Conservation (phyloP, 768 basidiomycete genomes). For the Harrya chromipes region DNA sequence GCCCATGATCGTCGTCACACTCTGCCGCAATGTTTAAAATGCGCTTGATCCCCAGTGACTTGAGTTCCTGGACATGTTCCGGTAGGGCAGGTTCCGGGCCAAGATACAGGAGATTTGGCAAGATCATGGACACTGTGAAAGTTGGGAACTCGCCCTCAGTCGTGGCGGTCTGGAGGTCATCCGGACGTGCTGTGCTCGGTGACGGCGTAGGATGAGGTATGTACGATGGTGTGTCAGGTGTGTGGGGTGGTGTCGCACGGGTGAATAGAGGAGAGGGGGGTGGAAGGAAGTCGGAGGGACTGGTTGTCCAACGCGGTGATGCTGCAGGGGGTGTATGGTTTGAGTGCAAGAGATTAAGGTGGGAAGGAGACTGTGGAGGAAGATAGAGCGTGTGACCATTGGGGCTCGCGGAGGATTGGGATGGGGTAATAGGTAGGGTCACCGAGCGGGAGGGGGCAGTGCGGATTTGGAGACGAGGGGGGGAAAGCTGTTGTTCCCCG, state of each 20-base stretch:
- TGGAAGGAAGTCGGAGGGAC: slow-evolving; percentile 39
- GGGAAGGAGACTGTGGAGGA: slow-evolving; percentile 52
- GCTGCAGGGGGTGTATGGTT: slow-evolving; percentile 55
- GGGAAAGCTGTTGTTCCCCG: slow-evolving; percentile 37
- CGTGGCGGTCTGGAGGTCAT: slow-evolving; percentile 28
- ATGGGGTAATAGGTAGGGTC: slow-evolving; percentile 50
- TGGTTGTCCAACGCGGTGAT: slow-evolving; percentile 39
- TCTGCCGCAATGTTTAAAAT: slow-evolving; percentile 92
- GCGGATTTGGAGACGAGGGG: slow-evolving; percentile 60
- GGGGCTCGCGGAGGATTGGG: slow-evolving; percentile 18
- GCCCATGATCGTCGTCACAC: slow-evolving; percentile 80
- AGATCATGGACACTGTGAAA: slow-evolving; percentile 86
- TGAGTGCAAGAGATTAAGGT: slow-evolving; percentile 57
- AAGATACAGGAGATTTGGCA: slow-evolving; percentile 87
- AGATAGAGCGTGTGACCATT: slow-evolving; percentile 21
- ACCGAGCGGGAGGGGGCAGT: slow-evolving; percentile 56
- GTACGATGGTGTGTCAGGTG: slow-evolving; percentile 38
- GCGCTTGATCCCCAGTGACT: slow-evolving; percentile 73
- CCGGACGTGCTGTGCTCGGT: slow-evolving; percentile 63
- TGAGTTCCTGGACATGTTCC: slow-evolving; percentile 74
- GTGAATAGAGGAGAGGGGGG: slow-evolving; percentile 25
- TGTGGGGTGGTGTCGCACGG: slow-evolving; percentile 36
- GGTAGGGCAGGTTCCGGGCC: slow-evolving; percentile 80
- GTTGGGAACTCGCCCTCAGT: slow-evolving; percentile 50
- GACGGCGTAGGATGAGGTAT: slow-evolving; percentile 36